Conservation (phyloP, 768 basidiomycete species). For the Tricholoma matsutake region DNA sequence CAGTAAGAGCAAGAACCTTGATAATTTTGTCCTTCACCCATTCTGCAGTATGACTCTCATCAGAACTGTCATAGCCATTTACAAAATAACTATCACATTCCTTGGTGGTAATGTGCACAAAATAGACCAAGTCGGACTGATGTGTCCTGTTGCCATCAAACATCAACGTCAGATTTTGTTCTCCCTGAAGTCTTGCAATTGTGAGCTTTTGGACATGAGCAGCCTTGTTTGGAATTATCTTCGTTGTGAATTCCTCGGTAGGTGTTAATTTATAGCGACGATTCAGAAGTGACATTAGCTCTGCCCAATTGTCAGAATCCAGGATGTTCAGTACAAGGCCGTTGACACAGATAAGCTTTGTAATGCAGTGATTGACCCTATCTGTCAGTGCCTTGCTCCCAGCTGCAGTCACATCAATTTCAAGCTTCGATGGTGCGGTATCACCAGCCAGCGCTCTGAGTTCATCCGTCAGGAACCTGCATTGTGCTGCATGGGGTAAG, state of each 20-base stretch:
- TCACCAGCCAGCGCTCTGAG: not conserved
- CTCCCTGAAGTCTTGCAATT: not conserved
- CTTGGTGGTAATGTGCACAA: not conserved
- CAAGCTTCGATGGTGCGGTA: not conserved
- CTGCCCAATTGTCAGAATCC: not conserved
- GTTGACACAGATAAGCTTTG: not conserved
- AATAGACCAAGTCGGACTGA: not conserved
- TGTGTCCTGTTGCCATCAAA: not conserved
- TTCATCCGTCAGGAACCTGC: not conserved
- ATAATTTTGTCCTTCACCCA: conserved; percentile 2
- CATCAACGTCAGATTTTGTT: not conserved
- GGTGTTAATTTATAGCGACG: not conserved
- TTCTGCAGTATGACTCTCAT: not conserved
- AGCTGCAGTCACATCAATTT: not conserved
- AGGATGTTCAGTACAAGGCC: not conserved
- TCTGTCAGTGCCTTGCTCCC: conserved; percentile 29
- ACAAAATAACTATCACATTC: not conserved
- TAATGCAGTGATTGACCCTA: not conserved
- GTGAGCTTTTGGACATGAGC: not conserved
- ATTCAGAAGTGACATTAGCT: not conserved
- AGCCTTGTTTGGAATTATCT: not conserved
- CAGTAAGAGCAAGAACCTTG: not conserved
- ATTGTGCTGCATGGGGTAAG: not conserved
- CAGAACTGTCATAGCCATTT: not conserved
- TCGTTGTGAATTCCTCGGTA: not conserved